Base-by-base conservation (phyloP, 768 basidiomycete genomes). In the Tylopilus sp. region DNA sequence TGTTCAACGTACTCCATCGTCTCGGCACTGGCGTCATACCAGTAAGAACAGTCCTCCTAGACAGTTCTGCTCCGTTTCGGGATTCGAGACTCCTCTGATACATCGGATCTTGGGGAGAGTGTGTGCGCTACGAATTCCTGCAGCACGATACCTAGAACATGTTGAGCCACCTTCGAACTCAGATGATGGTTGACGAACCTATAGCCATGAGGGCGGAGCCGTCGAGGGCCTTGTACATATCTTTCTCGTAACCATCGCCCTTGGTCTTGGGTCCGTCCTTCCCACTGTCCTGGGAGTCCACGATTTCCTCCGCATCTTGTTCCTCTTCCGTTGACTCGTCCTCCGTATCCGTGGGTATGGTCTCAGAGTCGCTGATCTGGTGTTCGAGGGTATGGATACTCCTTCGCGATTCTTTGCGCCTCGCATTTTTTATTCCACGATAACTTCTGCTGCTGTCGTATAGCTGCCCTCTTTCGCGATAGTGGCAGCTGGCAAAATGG, bases 221-320 rank as follows among this genome's bases (percentile, higher is more conserved):
- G 57, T 88, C 84, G 54, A 88, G 73, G 3, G 79, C 73, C 59
- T 78, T 86, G 64, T 89, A 90, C 88, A 91, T 90, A 57, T 88
- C 85, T 55, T 73, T 59, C 13, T 17, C 30, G 48, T 50, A 49
- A 20, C 46, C 8, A 18, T 58, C 58, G 3, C 22, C 33, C 46
- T 49, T 57, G 6, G 41, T 40, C 20, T 18, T 44, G 4, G 43
- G 39, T 11, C 38, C 51, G 20, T 57, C 52, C 41, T 44, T 48
- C 17, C 21, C 44, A 7, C 30, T 46, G 46, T 55, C 55, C 26
- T 57, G 55, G 12, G 30, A n/a, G 41, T 47, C 43, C 35, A 39
- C 40, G 22, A 13, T n/a, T 36, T 57, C 54, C n/a, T 5, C 44
- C 31, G 58, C 57, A 6, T 57, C 53, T 22, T 60, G 60, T 9